These are phyloP conservation scores for Kregervanrija fluxuum DNA, from an alignment of 805 yeast species.

Conservation along the genomic window DNA sequence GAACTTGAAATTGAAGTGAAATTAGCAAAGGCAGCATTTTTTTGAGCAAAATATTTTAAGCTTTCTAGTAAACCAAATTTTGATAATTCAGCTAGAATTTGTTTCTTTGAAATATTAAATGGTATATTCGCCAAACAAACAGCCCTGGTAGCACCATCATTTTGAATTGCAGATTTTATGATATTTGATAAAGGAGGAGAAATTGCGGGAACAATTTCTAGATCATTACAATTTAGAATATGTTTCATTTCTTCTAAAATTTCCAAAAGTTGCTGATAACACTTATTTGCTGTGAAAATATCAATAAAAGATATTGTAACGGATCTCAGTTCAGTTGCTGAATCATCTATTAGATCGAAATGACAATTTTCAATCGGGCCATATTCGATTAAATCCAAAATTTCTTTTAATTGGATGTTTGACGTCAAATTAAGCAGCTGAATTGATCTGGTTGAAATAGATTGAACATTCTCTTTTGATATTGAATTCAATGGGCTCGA, in stretches of 20 bases:
- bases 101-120: slow-evolving; percentile 3
- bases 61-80: slow-evolving; percentile 37
- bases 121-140: slow-evolving; percentile 22
- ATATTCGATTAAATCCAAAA: slow-evolving; percentile 38
- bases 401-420: slow-evolving; percentile 13
- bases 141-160: slow-evolving; percentile 26
- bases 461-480: too few species aligned
- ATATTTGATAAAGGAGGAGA: slow-evolving; percentile 23
- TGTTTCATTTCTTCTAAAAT: slow-evolving; percentile 16
- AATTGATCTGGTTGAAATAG: slow-evolving; percentile 14
- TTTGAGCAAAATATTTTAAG: slow-evolving; percentile 19
- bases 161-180: slow-evolving; percentile 22
- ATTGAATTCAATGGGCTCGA: too few species aligned
- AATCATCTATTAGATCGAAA: slow-evolving; percentile 16
- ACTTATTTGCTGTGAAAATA: slow-evolving; percentile 13
- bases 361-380: slow-evolving; percentile 61
- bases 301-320: slow-evolving; percentile 21
- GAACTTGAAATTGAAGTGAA: slow-evolving; percentile 41
- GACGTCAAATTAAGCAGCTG: slow-evolving; percentile 14
- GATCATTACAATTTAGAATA: slow-evolving; percentile 31
- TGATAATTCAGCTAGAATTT: slow-evolving; percentile 26
- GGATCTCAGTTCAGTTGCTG: neutral
- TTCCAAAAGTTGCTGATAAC: slow-evolving; percentile 13
- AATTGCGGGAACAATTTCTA: slow-evolving; percentile 28
- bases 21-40: slow-evolving; percentile 27